Evolutionary conservation across 345 rosid genomes (phyloP).

Genomic region (Eucalyptus cloeziana): DNA sequence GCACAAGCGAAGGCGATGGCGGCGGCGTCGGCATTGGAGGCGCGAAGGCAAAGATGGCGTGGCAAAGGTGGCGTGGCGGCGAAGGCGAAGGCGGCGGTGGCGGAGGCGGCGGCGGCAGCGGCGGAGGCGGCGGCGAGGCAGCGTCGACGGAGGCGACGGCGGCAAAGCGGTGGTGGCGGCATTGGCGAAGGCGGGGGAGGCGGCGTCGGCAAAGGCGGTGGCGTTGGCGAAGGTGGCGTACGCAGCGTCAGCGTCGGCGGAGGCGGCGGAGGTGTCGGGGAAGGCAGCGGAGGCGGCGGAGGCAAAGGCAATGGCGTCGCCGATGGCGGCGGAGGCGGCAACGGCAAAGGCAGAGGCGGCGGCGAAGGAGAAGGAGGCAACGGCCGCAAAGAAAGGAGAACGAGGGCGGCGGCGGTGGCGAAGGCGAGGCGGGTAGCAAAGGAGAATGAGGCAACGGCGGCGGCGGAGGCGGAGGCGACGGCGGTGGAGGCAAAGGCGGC

Average conservation of each 20-base stretch:
- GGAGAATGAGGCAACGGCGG: fast-evolving
- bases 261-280: fast-evolving
- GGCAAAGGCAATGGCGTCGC: fast-evolving
- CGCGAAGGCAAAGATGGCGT: fast-evolving
- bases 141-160: no score
- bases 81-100: fast-evolving
- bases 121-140: fast-evolving
- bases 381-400: no score
- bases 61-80: fast-evolving
- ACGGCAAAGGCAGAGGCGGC: fast-evolving
- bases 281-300: no score
- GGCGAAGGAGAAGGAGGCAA: no score
- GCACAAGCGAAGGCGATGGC: fast-evolving
- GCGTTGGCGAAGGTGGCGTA: no score
- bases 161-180: fast-evolving
- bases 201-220: no score
- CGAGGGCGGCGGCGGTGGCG: fast-evolving
- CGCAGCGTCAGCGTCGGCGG: no score
- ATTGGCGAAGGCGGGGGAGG: no score
- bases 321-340: no score
- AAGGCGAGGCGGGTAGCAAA: no score
- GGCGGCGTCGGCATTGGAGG: no score
- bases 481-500: no score
- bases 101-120: fast-evolving
- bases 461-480: fast-evolving